Base-by-base conservation (phyloP, 2,329 filamentous ascomycete genomes). In the Daldinia eschscholtzii region DNA sequence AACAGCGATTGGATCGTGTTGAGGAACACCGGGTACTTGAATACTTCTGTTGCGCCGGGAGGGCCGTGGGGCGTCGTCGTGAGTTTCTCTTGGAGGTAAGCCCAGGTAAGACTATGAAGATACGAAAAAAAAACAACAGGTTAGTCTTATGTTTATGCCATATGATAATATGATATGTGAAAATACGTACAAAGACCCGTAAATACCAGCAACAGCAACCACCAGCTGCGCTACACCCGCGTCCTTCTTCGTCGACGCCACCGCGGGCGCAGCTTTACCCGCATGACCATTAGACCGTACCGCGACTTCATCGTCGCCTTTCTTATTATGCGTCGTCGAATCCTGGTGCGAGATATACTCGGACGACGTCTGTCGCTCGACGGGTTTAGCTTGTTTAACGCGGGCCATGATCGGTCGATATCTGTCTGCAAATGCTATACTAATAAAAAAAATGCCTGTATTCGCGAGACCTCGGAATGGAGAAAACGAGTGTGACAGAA, bases 1-100 rank as follows among this genome's bases (percentile, higher is more conserved):
- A 98, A 95, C 75, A 91, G 83, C 39, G 95, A 97, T 82, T 99
- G 96, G 68, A 98, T 90, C 5, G 96, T 98, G 82, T 98, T 98
- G 75, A 99, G 90, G 80, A 98, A 95, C 76, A 99, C 91, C 63
- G 96, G 92, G 81, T 94, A 98, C 72, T 92, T 93, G 87, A 97
- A 99, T 75, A 93, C 89, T 79, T 97, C 91, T 48, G 88, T 88
- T 33, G 86, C 81, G 61, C 85, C 80, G 4, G 83, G 78, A 23
- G 90, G 82, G 65, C 92, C 92, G 81, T 98, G 96, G 6, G 89
- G 87, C 10, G 94, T 98, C 13, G 96, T 99, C 30, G 96, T 98
- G 77, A 99, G 93, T 76, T 96, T 94, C 82, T 99, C 96, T 85
- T 99, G 96, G 68, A 99, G 91, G 72, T 97, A 91, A 26, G 93